These are phyloP conservation scores for Suhomyces kunorum DNA, from an alignment of 1,139 yeast species.

Conservation along the genomic window DNA sequence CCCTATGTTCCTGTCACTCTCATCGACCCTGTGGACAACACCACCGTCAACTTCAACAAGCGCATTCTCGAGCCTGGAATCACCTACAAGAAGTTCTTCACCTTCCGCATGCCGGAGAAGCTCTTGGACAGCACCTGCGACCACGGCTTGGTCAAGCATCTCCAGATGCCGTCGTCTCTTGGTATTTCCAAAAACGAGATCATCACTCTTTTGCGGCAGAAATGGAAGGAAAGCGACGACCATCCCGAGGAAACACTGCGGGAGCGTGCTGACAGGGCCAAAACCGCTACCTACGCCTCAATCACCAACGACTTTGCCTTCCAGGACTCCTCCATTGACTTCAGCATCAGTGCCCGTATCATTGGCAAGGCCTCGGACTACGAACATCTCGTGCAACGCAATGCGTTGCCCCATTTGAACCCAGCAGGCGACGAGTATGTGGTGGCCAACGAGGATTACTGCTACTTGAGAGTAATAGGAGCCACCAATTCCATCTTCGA, in stretches of 20 bases:
- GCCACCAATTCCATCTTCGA: conserved; percentile 28
- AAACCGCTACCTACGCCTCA: conserved; percentile 23
- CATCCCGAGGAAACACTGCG: conserved; percentile 10
- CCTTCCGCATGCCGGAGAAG: conserved; percentile 41
- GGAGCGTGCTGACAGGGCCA: conserved; percentile 4
- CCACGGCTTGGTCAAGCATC: conserved; percentile 38
- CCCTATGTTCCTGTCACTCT: conserved; percentile 25
- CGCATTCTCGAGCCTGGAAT: conserved; percentile 35
- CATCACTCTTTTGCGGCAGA: conserved; percentile 29
- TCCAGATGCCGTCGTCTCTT: conserved; percentile 39
- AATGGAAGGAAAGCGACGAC: conserved; percentile 27
- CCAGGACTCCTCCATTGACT: conserved; percentile 35
- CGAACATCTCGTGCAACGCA: conserved; percentile 22
- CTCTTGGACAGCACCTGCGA: conserved; percentile 40
- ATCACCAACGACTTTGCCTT: conserved; percentile 35
- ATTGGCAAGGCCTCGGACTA: conserved; percentile 39
- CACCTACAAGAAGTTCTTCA: conserved; percentile 43
- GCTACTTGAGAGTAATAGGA: conserved; percentile 30
- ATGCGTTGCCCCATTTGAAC: conserved; percentile 17
- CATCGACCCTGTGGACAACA: conserved; percentile 37
- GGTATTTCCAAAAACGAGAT: conserved; percentile 35
- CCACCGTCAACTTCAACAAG: conserved; percentile 30
- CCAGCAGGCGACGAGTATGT: conserved; percentile 37
- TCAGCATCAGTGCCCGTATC: conserved; percentile 39
- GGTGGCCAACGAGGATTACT: conserved; percentile 37